phyloP scores from a whole-genome alignment of 306 rosid species.

The Senna siamea region DNA sequence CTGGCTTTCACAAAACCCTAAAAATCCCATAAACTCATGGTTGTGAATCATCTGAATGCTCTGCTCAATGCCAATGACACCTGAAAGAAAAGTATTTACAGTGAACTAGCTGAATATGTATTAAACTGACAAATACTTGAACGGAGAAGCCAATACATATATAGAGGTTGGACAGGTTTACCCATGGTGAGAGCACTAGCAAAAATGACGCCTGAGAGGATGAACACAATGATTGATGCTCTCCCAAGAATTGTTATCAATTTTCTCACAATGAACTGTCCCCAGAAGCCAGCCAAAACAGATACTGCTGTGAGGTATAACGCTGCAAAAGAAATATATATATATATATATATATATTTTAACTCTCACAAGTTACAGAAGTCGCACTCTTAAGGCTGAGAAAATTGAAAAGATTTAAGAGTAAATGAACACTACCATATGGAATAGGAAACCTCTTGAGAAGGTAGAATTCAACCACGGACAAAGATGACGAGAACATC shows the following conservation, averaged over 20 bases:
- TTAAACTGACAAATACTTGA: neutral
- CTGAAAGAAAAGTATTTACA: slow-evolving; percentile 43
- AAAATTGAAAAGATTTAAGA: too few species aligned
- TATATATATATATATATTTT: too few species aligned
- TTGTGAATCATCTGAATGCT: slow-evolving; percentile 68
- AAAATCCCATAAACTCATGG: slow-evolving; percentile 90
- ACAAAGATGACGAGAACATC: slow-evolving; percentile 86
- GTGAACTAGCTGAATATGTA: neutral
- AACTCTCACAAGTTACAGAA: too few species aligned
- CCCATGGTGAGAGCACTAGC: slow-evolving; percentile 94
- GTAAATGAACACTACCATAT: slow-evolving; percentile 51
- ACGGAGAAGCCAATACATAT: too few species aligned
- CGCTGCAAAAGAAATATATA: slow-evolving; percentile 52
- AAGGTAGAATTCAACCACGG: slow-evolving; percentile 82
- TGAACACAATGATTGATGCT: slow-evolving; percentile 80
- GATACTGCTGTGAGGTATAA: slow-evolving; percentile 68
- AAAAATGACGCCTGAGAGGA: slow-evolving; percentile 85
- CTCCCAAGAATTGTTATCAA: slow-evolving; percentile 56
- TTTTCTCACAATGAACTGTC: slow-evolving; percentile 72
- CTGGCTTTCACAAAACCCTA: slow-evolving; percentile 67
- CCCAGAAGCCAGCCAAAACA: slow-evolving; percentile 85
- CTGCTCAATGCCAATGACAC: slow-evolving; percentile 63
- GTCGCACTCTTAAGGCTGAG: too few species aligned
- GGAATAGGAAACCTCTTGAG: slow-evolving; percentile 90
- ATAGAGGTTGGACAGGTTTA: slow-evolving; percentile 7